Conservation (phyloP, 495 filamentous ascomycete species). For the Viridothelium virens region DNA sequence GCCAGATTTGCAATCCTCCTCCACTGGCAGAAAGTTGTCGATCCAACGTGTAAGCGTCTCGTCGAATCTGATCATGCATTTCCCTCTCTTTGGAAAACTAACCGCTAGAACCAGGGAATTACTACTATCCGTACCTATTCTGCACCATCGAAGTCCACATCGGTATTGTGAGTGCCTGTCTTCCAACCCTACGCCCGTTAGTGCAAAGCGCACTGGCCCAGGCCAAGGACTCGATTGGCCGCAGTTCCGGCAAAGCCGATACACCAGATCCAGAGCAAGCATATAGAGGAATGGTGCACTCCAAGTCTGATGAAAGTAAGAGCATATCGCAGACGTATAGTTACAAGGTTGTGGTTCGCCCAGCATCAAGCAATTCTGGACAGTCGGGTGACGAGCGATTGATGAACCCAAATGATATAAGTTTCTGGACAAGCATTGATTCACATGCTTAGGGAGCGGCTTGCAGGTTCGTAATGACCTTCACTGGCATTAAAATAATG, state of each 20-base stretch:
- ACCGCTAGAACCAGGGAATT: background rate
- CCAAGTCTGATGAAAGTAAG: background rate
- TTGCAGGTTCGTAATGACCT: too few relatives aligned
- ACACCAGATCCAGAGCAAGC: background rate
- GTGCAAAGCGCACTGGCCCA: background rate
- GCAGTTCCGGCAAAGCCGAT: background rate
- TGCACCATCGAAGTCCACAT: slow-evolving; percentile 7
- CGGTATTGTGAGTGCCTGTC: background rate
- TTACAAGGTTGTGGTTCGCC: background rate
- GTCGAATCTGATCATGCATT: background rate
- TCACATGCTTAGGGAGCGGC: background rate
- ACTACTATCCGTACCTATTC: background rate
- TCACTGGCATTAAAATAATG: too few relatives aligned
- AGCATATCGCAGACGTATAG: background rate
- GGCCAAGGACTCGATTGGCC: background rate
- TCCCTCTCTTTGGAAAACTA: background rate
- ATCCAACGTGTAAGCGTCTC: background rate
- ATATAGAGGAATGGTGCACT: background rate
- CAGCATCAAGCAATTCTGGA: background rate
- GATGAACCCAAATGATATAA: background rate
- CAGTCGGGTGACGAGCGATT: background rate
- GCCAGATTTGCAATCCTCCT: slow-evolving; percentile 5
- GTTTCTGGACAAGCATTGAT: background rate
- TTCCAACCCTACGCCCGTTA: background rate
- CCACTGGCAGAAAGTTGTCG: slow-evolving; percentile 9